Conservation (phyloP, 495 filamentous ascomycete genomes). For the Pseudevernia furfuracea region DNA sequence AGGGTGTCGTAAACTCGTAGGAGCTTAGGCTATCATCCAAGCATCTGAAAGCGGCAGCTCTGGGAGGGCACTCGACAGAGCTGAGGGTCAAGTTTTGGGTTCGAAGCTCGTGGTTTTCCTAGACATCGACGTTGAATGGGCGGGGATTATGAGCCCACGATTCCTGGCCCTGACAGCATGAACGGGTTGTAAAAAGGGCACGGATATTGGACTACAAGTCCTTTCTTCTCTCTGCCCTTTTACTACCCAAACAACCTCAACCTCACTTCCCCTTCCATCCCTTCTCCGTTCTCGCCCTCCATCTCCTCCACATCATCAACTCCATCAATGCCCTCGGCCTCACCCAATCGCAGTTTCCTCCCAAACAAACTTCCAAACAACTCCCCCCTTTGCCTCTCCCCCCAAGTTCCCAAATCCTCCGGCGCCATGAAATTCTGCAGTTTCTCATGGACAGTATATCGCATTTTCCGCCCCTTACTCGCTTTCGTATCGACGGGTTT, state of each 20-base stretch:
- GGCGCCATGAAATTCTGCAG: slow-evolving; percentile 97
- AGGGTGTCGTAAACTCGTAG: too few species aligned
- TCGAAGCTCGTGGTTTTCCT: too few species aligned
- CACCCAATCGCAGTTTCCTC: slow-evolving; percentile 62
- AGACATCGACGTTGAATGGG: too few species aligned
- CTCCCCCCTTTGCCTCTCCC: slow-evolving; percentile 67
- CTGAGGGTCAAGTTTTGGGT: too few species aligned
- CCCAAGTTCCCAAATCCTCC: slow-evolving; percentile 72
- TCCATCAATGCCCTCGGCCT: slow-evolving; percentile 54
- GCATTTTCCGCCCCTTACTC: slow-evolving; percentile 89
- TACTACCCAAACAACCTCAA: slow-evolving; percentile 62
- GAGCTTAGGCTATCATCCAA: too few species aligned
- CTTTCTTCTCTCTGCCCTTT: neutral
- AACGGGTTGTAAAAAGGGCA: too few species aligned
- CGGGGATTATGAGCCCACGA: too few species aligned
- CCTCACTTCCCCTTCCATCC: slow-evolving; percentile 52
- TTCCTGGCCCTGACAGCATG: too few species aligned
- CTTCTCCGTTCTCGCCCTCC: slow-evolving; percentile 44
- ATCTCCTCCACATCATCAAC: slow-evolving; percentile 43
- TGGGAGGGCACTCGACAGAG: too few species aligned
- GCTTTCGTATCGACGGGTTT: slow-evolving; percentile 86
- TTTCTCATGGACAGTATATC: slow-evolving; percentile 91
- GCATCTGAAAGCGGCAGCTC: too few species aligned
- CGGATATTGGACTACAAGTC: neutral
- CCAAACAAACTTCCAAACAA: slow-evolving; percentile 88